Evolutionary conservation across 495 filamentous ascomycete genomes (phyloP), one percentile per base, ranked within the genome.

Genomic region (Aspergillus biplanus): DNA sequence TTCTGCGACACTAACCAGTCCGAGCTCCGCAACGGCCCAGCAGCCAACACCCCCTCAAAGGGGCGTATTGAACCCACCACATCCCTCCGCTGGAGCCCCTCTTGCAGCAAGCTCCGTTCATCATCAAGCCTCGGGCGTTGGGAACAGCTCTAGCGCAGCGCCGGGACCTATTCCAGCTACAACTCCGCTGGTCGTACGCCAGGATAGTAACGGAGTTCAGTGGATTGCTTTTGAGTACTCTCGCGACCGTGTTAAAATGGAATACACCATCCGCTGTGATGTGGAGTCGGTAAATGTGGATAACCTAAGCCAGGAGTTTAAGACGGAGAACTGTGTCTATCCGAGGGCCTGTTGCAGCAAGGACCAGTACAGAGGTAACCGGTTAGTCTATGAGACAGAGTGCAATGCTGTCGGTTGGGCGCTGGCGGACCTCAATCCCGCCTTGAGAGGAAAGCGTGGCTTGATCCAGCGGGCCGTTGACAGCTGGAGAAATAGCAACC

Each of bases 211-310:
- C 66, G 95, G 95, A 15, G 95, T 98, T 11, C 95, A 99, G 72
- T 98, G 95, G 95, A 99, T 99, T 65, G 92, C 93, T 4, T 99
- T 99, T 61, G 95, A 99, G 71, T 99, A 99, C 74, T 98, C 96
- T 15, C 87, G 95, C 32, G 95, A 99, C 73, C 84, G 95, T 33
- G 93, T 99, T 65, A 99, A 99, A 85, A 97, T 97, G 92, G 95
- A 97, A 74, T 99, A 99, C 75, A 97, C 93, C 0, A 99, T 99
- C 71, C 89, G 95, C 37, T 99, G 95, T 71, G 95, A 99, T 68
- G 95, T 98, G 27, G 95, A 97, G 77, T 97, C 93, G 1, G 92
- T 99, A 49, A 92, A 92, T 72, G 91, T 94, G 54, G 93, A 97
- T 54, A 87, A 84, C 48, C 86, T 99, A 33, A 84, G 84, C 63